phyloP scores from a whole-genome alignment of 345 rosid genomes.

The Gossypium stocksii region DNA sequence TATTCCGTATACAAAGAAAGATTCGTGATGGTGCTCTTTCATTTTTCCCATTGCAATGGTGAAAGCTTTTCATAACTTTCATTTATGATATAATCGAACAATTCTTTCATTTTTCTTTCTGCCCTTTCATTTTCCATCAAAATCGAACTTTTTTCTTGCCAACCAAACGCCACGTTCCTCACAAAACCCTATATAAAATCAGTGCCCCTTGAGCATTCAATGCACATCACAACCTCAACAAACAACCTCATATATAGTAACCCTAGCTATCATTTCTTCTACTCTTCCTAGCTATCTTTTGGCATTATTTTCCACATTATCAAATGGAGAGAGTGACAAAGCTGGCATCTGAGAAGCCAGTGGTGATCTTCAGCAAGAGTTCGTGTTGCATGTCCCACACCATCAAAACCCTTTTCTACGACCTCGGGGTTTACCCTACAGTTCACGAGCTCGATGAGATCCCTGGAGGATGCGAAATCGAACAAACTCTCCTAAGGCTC shows the following conservation, averaged over 20 bases:
- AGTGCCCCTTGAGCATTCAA: slow-evolving; percentile 1
- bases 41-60: neutral
- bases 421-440: slow-evolving; percentile 68
- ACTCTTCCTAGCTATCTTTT: neutral
- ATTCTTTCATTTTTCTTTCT: neutral
- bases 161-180: neutral
- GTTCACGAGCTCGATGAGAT: slow-evolving; percentile 75
- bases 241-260: neutral
- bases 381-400: slow-evolving; percentile 79
- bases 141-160: neutral
- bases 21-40: slow-evolving; percentile 24
- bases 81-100: slow-evolving; percentile 8
- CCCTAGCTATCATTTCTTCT: neutral
- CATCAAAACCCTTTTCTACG: slow-evolving; percentile 60
- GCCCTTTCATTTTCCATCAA: neutral
- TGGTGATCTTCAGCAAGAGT: slow-evolving; percentile 83
- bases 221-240: slow-evolving; percentile 9
- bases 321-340: slow-evolving; percentile 57
- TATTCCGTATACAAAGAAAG: slow-evolving; percentile 30
- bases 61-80: slow-evolving; percentile 15
- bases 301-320: neutral
- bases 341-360: slow-evolving; percentile 71
- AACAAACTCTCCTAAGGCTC: slow-evolving; percentile 64
- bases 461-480: slow-evolving; percentile 59
- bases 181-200: slow-evolving; percentile 28